A percentile compares a stretch with the other conserved stretches of the same genome.
These are phyloP conservation scores for Cercophora newfieldiana DNA, from an alignment of 495 filamentous ascomycete genomes.

Conservation along the genomic window DNA sequence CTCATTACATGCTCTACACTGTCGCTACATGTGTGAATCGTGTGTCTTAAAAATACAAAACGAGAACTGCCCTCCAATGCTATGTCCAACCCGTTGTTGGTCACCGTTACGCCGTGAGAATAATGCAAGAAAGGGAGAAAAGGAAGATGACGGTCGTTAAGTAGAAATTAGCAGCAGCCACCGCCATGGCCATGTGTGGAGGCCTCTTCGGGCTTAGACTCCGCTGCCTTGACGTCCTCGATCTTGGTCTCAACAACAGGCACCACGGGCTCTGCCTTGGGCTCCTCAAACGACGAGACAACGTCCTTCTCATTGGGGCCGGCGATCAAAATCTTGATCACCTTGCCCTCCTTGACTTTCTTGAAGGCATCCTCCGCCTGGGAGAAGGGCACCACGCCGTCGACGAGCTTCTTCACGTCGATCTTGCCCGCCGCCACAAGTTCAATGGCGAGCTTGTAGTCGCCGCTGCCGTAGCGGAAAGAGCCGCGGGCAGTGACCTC, in stretches of 20 bases:
- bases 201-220: background rate
- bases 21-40: background rate
- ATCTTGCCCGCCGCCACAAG: conserved; percentile 64
- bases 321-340: conserved; percentile 82
- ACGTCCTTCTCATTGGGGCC: conserved; percentile 59
- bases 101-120: conserved; percentile 4
- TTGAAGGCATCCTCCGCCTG: conserved; percentile 77
- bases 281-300: conserved; percentile 3
- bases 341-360: conserved; percentile 71
- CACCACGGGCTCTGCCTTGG: conserved; percentile 9
- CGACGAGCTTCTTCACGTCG: conserved; percentile 70
- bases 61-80: background rate
- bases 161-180: conserved; percentile 28
- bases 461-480: conserved; percentile 80
- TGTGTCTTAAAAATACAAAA: background rate
- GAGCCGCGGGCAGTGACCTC: conserved; percentile 79
- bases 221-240: conserved; percentile 1
- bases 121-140: background rate
- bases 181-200: background rate
- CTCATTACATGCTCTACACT: background rate
- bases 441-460: conserved; percentile 75
- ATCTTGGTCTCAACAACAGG: conserved; percentile 18
- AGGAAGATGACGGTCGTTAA: background rate
- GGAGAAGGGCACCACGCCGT: conserved; percentile 66
- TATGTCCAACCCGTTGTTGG: background rate